Base-by-base conservation (phyloP, 768 basidiomycete species). In the Psilocybe subaeruginosa region DNA sequence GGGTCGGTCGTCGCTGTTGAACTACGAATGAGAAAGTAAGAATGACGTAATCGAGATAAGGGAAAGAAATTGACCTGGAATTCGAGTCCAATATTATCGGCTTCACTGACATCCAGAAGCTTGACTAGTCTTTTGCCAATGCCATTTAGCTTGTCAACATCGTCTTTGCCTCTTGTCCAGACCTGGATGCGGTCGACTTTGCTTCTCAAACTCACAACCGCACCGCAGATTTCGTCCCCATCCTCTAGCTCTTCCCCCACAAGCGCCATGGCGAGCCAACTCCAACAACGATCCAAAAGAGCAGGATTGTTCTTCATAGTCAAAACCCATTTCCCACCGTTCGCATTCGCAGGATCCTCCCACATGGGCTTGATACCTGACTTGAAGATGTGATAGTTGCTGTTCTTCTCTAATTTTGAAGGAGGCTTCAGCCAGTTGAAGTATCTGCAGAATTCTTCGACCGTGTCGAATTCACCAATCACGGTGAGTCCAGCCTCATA, bases 361-460 rank as follows among this genome's bases (percentile, higher is more conserved):
- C 95, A 97, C 95, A 97, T 97, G 12, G 93, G 93, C 71, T 94
- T 93, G 79, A 95, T 95, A 16, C 92, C 92, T 19, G 86, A 82
- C 77, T 97, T 97, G 85, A 98, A 97, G 58, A 98, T 82, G 71
- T 98, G 95, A 68, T 97, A 95, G 76, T 97, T 98, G 49, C 91
- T 90, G 76, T 93, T 94, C 68, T 88, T 88, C 68, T 95, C 92
- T 35, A 97, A 85, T 69, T 87, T 85, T 35, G 92, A 93, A 9
- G 95, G 95, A 0, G 91, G 91, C 74, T 95, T 95, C 64, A 94
- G 87, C 93, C 93, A 95, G 76, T 95, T 94, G 82, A 93, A 92
- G 77, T 93, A 93, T 17, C 93, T 86, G 74, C 93, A 95, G 79
- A 93, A 95, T 30, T 85, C 83, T 75, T 95, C 92, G 59, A 95